phyloP scores from a whole-genome alignment of 2,329 filamentous ascomycete genomes.

The Lasiodiplodia sp. region DNA sequence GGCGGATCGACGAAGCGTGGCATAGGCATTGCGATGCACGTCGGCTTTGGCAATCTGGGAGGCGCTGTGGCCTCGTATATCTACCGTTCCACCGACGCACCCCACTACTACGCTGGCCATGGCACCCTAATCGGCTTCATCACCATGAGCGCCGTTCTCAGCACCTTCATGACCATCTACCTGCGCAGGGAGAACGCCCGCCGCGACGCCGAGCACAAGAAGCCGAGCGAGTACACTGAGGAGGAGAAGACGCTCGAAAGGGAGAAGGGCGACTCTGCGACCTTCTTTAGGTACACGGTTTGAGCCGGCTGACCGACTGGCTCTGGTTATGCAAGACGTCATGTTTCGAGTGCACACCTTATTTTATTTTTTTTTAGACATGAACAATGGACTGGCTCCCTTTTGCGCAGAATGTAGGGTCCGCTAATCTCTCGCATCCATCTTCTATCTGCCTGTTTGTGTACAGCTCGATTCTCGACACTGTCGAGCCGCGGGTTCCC shows the following conservation, averaged over 20 bases:
- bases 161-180: conserved; percentile 64
- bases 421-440: no score
- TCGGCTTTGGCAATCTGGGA: conserved; percentile 56
- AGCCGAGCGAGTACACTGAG: conserved; percentile 56
- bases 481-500: no score
- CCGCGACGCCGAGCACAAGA: conserved; percentile 57
- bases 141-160: conserved; percentile 59
- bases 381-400: no score
- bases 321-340: not conserved
- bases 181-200: conserved; percentile 64
- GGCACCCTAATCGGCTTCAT: conserved; percentile 53
- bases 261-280: conserved; percentile 64
- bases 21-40: conserved; percentile 64
- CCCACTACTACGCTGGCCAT: conserved; percentile 56
- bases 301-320: conserved; percentile 23
- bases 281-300: conserved; percentile 49
- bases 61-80: conserved; percentile 54
- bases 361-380: no score
- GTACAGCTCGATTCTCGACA: no score
- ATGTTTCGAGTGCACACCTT: not conserved
- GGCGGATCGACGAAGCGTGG: conserved; percentile 63
- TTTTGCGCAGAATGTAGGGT: no score
- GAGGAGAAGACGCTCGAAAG: conserved; percentile 62
- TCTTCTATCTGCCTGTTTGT: no score
- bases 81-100: conserved; percentile 53